These are phyloP conservation scores for Penicillium sp. DNA, from an alignment of 2,329 filamentous ascomycete species.

Conservation along the genomic window DNA sequence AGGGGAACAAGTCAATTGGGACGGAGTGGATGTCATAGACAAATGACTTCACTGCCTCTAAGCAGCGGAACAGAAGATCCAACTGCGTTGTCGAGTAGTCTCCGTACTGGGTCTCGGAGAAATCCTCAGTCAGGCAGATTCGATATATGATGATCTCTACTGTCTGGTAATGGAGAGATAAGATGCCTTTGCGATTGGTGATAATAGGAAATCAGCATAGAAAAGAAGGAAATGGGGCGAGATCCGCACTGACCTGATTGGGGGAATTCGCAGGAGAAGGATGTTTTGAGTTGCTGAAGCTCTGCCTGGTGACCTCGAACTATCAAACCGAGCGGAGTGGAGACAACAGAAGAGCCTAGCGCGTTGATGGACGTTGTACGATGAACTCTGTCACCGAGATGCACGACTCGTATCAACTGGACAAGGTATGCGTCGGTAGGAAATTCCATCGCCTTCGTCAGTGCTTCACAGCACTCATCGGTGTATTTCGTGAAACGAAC, in stretches of 20 bases:
- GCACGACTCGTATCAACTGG: slow-evolving; percentile 52
- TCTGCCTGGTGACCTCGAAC: slow-evolving; percentile 48
- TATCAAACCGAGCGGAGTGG: slow-evolving; percentile 24
- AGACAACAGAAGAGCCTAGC: slow-evolving; percentile 11
- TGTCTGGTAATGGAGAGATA: slow-evolving; percentile 26
- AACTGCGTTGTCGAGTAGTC: slow-evolving; percentile 43
- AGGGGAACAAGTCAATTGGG: slow-evolving; percentile 45
- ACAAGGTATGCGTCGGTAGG: slow-evolving; percentile 51
- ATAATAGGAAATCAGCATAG: background rate
- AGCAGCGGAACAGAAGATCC: slow-evolving; percentile 53
- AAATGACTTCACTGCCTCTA: slow-evolving; percentile 50
- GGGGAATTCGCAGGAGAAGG: slow-evolving; percentile 4
- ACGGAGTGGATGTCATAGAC: slow-evolving; percentile 53
- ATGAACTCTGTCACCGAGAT: slow-evolving; percentile 53
- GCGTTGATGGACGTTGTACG: slow-evolving; percentile 25
- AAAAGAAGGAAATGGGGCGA: background rate
- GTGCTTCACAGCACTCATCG: slow-evolving; percentile 50
- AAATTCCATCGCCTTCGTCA: slow-evolving; percentile 48
- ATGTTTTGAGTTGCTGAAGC: slow-evolving; percentile 32
- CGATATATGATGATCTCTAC: slow-evolving; percentile 30
- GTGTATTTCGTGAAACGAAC: slow-evolving; percentile 56
- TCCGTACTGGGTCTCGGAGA: slow-evolving; percentile 42
- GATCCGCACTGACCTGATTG: slow-evolving; percentile 13
- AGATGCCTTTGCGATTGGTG: slow-evolving; percentile 12
- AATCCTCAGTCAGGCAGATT: slow-evolving; percentile 31